Conservation (phyloP, 345 rosid species). For the Syzygium aromaticum region DNA sequence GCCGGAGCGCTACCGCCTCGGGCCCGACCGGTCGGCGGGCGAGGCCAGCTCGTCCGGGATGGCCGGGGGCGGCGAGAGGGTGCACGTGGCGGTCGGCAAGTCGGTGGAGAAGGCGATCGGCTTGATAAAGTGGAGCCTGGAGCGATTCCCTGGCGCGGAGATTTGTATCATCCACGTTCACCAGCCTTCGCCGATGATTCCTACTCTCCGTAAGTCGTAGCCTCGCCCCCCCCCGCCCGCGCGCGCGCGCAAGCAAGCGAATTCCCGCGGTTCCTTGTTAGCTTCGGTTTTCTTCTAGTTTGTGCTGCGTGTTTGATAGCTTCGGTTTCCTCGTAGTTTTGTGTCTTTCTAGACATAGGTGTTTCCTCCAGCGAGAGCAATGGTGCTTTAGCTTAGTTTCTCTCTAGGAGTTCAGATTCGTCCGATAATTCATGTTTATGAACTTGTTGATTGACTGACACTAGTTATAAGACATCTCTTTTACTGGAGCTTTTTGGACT, state of each 20-base stretch:
- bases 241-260: neutral
- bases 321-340: neutral
- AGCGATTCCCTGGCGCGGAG: conserved; percentile 23
- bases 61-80: conserved; percentile 14
- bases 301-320: neutral
- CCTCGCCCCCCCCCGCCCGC: too few relatives aligned
- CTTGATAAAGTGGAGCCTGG: conserved; percentile 43
- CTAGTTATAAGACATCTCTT: neutral
- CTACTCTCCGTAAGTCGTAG: conserved; percentile 36
- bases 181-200: conserved; percentile 50
- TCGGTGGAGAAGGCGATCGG: conserved; percentile 29
- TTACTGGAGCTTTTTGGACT: neutral
- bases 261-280: neutral
- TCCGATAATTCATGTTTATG: neutral
- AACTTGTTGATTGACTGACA: neutral
- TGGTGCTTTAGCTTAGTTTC: neutral
- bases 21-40: neutral
- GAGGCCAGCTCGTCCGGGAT: conserved; percentile 23
- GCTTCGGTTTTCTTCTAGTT: neutral
- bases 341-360: neutral
- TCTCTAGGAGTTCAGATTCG: neutral
- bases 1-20: conserved; percentile 1
- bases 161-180: conserved; percentile 58
- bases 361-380: neutral
- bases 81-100: conserved; percentile 58